phyloP scores from a whole-genome alignment of 495 filamentous ascomycete genomes.

The Massariosphaeria phaeospora region DNA sequence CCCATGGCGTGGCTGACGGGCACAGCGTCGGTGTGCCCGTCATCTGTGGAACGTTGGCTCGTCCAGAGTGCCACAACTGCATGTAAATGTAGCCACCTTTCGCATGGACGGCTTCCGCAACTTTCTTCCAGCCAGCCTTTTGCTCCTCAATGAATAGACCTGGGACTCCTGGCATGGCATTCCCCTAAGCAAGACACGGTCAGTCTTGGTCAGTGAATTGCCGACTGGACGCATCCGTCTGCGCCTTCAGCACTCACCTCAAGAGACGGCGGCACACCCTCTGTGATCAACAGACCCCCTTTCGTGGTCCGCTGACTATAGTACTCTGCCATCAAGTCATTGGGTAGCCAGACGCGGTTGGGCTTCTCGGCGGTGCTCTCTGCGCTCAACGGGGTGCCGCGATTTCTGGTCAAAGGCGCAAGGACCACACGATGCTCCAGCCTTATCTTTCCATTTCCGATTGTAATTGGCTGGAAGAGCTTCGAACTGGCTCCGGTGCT shows the following conservation, averaged over 20 bases:
- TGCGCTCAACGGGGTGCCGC: slow-evolving; percentile 6
- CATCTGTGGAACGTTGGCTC: slow-evolving; percentile 47
- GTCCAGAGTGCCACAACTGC: slow-evolving; percentile 52
- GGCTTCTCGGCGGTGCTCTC: slow-evolving; percentile 34
- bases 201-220: too few relatives aligned
- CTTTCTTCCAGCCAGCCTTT: slow-evolving; percentile 47
- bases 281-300: slow-evolving; percentile 53
- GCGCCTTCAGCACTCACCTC: too few relatives aligned
- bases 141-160: slow-evolving; percentile 50
- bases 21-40: slow-evolving; percentile 41
- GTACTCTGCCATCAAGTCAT: slow-evolving; percentile 50
- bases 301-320: slow-evolving; percentile 51
- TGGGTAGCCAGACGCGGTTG: slow-evolving; percentile 47
- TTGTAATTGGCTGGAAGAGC: slow-evolving; percentile 21
- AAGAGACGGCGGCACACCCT: slow-evolving; percentile 51
- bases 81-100: slow-evolving; percentile 52
- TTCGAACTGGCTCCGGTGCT: too few relatives aligned
- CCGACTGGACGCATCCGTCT: too few relatives aligned
- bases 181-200: slow-evolving; percentile 29
- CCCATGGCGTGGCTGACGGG: slow-evolving; percentile 44
- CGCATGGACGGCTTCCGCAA: slow-evolving; percentile 51
- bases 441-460: slow-evolving; percentile 19
- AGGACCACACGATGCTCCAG: slow-evolving; percentile 27
- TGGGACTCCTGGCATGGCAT: slow-evolving; percentile 48
- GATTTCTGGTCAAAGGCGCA: slow-evolving; percentile 28